Conservation (phyloP, 148 eudicot species). For the Drosera capensis region DNA sequence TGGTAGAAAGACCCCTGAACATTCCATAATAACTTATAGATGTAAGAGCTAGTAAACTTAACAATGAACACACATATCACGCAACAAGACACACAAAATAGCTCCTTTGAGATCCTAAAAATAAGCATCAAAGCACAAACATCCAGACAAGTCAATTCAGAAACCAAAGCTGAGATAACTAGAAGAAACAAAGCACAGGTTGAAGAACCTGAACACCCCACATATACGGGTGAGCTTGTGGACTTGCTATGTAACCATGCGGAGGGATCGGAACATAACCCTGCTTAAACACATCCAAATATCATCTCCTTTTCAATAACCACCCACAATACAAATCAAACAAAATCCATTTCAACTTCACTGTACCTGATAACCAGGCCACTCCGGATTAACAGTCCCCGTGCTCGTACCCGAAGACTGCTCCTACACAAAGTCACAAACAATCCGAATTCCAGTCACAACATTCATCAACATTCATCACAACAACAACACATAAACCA, state of each 20-base stretch:
- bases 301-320: slow-evolving; percentile 3
- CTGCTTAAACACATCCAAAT: slow-evolving; percentile 27
- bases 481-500: background rate
- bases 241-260: slow-evolving; percentile 72
- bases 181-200: no score
- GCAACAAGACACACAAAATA: no score
- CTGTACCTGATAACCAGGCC: slow-evolving; percentile 92
- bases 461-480: slow-evolving; percentile 6
- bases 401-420: slow-evolving; percentile 42
- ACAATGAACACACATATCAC: no score
- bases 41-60: no score
- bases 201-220: slow-evolving; percentile 99
- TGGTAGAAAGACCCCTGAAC: no score
- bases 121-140: no score
- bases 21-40: no score
- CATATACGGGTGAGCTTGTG: slow-evolving; percentile 97
- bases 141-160: no score
- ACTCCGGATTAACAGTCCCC: slow-evolving; percentile 62
- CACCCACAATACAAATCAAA: slow-evolving; percentile 1
- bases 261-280: slow-evolving; percentile 95
- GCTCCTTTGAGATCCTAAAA: no score
- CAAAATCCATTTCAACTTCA: background rate
- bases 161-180: no score
- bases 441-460: no score
- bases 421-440: no score